Evolutionary conservation across 163 green algal species (phyloP).

Genomic region (Picocystis sp.): DNA sequence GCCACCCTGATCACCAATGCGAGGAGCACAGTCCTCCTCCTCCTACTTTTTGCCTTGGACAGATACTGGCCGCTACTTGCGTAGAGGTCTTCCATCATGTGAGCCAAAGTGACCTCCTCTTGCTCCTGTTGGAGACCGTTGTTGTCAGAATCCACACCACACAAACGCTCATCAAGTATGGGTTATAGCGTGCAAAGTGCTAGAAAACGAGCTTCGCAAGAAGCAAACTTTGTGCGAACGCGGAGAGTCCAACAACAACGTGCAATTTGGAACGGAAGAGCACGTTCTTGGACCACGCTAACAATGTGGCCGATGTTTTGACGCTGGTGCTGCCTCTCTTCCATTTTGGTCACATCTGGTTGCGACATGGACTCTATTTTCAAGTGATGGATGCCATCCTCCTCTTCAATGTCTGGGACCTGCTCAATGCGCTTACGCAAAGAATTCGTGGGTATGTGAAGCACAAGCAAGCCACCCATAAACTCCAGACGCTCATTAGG

Average conservation of each 20-base stretch:
- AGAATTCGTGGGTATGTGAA: slow-evolving; percentile 14
- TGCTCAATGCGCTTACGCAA: slow-evolving; percentile 12
- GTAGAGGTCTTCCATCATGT: slow-evolving; percentile 14
- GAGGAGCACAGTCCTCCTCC: slow-evolving; percentile 3
- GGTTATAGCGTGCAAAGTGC: slow-evolving; percentile 13
- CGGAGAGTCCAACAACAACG: not conserved
- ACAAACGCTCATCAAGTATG: slow-evolving; percentile 19
- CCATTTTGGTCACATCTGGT: slow-evolving; percentile 39
- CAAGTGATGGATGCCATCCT: slow-evolving; percentile 27
- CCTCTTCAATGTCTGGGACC: slow-evolving; percentile 36
- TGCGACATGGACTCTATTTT: slow-evolving; percentile 22
- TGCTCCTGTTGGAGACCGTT: not conserved
- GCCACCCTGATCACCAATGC: not conserved
- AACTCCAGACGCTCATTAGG: slow-evolving; percentile 27
- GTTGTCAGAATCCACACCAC: slow-evolving; percentile 7
- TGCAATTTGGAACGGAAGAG: slow-evolving; percentile 18
- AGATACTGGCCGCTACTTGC: slow-evolving; percentile 11
- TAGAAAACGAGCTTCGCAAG: slow-evolving; percentile 2
- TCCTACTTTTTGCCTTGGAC: slow-evolving; percentile 5
- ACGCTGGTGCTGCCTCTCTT: slow-evolving; percentile 17
- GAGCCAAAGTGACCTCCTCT: slow-evolving; percentile 1
- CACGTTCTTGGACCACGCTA: slow-evolving; percentile 23
- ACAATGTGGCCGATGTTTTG: slow-evolving; percentile 25
- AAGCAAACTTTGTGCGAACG: not conserved
- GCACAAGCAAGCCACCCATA: slow-evolving; percentile 25